Evolutionary conservation across 495 filamentous ascomycete genomes (phyloP), one percentile per base, ranked within the genome.

Genomic region (Penicillium alfredii): DNA sequence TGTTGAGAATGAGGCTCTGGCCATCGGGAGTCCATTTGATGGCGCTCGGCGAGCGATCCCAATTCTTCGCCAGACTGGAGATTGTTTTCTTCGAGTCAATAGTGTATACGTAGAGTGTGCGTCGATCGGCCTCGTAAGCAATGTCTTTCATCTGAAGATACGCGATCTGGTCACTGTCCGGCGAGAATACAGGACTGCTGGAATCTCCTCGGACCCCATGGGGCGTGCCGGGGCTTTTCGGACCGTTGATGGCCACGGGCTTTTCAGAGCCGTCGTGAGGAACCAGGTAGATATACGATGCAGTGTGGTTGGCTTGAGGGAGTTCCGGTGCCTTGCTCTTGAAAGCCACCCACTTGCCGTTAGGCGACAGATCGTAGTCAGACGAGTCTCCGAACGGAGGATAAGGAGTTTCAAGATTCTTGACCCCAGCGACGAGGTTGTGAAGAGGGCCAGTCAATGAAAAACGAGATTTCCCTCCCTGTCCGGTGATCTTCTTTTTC

Each of bases 401-500:
- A 23, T 59, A 64, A 0, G 69, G 69, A 4, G 56, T 57, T 41
- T 73, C 69, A 6, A 67, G 59, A 33, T 60, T 65, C 40, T 68
- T 61, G 25, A 70, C 52, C 4, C 58, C 59, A 8, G 58, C 49
- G 12, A 72, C 58, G 17, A 71, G 56, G 42, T 72, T 71, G 31
- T 54, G 61, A 30, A 70, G 38, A 9, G 45, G 28, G 4, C 49
- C 53, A 4, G n/a, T 22, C 1, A 33, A 35, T 10, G 5, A 8
- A 44, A 63, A 56, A 16, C 38, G 28, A 21, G 32, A 22, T 21
- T 45, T 40, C 0, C 33, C 42, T 12, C 42, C 25, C n/a, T 45
- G 25, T 22, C 36, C 35, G 19, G 7, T n/a, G 23, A 22, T 35
- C 11, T 42, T 49, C 28, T 47, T 49, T 22, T 44, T 49, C 13